Evolutionary conservation across 768 basidiomycete genomes (phyloP).

Genomic region (Agrocybe pediades): DNA sequence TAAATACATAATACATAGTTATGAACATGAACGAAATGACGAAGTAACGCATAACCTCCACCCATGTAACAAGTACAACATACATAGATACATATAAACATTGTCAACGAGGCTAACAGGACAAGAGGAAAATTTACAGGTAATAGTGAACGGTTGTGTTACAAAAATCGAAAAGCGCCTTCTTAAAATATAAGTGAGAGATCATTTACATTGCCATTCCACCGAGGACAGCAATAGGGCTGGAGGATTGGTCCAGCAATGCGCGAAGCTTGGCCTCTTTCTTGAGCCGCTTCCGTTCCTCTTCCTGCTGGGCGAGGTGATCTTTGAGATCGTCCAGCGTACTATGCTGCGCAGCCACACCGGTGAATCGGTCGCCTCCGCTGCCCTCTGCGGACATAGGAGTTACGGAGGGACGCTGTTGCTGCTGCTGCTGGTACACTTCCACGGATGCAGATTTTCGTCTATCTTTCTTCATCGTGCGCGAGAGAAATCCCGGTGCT

Average conservation of each 20-base stretch:
- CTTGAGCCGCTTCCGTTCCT: conserved; percentile 12
- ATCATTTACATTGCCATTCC: conserved; percentile 13
- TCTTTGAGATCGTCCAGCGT: conserved; percentile 2
- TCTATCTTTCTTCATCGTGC: background rate
- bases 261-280: conserved; percentile 10
- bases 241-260: conserved; percentile 3
- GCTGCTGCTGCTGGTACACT: background rate
- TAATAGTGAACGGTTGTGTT: too few relatives aligned
- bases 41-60: background rate
- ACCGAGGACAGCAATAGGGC: conserved; percentile 5
- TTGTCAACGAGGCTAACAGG: background rate
- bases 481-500: background rate
- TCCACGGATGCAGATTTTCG: background rate
- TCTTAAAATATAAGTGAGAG: background rate
- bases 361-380: too few relatives aligned
- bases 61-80: background rate
- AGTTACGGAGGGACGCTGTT: too few relatives aligned
- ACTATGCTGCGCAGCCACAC: background rate
- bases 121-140: too few relatives aligned
- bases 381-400: background rate
- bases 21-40: background rate
- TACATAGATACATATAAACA: background rate
- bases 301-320: conserved; percentile 7
- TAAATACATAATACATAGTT: background rate
- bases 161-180: background rate